Evolutionary conservation across 2,329 filamentous ascomycete species (phyloP), one percentile per base, ranked within the genome.

Genomic region (Cytospora piceae): DNA sequence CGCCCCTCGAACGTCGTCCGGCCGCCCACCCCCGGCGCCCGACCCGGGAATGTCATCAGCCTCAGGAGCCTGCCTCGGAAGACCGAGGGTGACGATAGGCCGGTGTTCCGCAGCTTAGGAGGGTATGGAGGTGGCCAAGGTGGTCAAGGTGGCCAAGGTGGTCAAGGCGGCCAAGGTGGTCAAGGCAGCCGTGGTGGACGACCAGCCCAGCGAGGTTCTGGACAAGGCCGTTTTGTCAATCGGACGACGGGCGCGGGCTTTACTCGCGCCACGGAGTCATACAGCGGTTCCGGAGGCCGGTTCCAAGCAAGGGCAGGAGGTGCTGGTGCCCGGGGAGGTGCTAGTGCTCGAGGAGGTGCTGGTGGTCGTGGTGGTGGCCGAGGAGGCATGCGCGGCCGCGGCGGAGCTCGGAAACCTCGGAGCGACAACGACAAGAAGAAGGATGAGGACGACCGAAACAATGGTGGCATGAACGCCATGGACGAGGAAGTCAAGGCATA

Each of bases 401-500:
- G 37, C 14, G 14, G 17, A 31, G 39, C 39, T 9, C 42, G 46
- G 42, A 34, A 17, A 51, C 12, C 5, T 24, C 27, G 22, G 27
- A 29, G 17, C 24, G 12, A 46, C 22, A 63, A 34, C 17, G 57
- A 39, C 17, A 69, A 37, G 58, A 65, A 55, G 39, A 65, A 51
- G 56, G 49, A 59, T 24, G 42, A 34, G 52, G 63, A 17, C 31
- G 66, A 20, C 37, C 64, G 22, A 8, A 46, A 37, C 24, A 24
- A 12, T 7, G 52, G n/a, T 5, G 56, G 49, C 29, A n/a, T 46
- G 54, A 61, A 64, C 27, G 31, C 56, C 58, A 61, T 70, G 17
- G 66, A 70, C 32, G 71, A 75, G 63, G 56, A 72, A 67, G 69
- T 58, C 31, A 73, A 73, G 54, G 11, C 74, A 4, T 70, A 74